Evolutionary conservation across 306 rosid genomes (phyloP).

Genomic region (Acacia acuminata): DNA sequence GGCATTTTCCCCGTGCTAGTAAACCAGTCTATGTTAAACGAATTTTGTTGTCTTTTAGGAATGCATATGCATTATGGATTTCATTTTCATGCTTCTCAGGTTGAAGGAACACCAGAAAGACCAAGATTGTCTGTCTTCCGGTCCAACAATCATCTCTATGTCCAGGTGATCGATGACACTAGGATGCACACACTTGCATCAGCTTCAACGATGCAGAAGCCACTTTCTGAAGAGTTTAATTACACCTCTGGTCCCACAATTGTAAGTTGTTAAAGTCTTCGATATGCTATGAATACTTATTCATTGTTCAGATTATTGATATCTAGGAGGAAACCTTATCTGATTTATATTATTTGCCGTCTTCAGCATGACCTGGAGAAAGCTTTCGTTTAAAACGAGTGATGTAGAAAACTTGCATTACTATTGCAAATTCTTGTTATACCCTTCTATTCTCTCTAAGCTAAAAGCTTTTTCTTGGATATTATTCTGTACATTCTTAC

Average conservation of each 20-base stretch:
- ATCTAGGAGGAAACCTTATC: neutral
- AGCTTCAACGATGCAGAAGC: constrained; percentile 87
- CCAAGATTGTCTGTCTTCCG: constrained; percentile 90
- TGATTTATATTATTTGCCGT: neutral
- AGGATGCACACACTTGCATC: constrained; percentile 94
- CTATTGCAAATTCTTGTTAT: neutral
- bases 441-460: neutral
- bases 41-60: constrained; percentile 27
- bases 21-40: neutral
- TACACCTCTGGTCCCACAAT: constrained; percentile 79
- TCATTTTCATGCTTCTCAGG: constrained; percentile 44
- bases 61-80: constrained; percentile 18
- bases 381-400: neutral
- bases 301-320: neutral
- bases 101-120: constrained; percentile 95
- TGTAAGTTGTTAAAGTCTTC: constrained; percentile 51
- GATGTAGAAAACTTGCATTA: neutral
- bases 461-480: constrained; percentile 10
- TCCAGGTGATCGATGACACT: constrained; percentile 95
- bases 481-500: neutral
- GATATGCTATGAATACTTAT: neutral
- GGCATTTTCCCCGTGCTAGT: neutral
- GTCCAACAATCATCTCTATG: constrained; percentile 89
- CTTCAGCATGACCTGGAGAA: constrained; percentile 9
- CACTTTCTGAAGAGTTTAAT: constrained; percentile 69